Base-by-base conservation (phyloP, 202 grass and related monocot genomes). In the Tripidium arundinaceum region DNA sequence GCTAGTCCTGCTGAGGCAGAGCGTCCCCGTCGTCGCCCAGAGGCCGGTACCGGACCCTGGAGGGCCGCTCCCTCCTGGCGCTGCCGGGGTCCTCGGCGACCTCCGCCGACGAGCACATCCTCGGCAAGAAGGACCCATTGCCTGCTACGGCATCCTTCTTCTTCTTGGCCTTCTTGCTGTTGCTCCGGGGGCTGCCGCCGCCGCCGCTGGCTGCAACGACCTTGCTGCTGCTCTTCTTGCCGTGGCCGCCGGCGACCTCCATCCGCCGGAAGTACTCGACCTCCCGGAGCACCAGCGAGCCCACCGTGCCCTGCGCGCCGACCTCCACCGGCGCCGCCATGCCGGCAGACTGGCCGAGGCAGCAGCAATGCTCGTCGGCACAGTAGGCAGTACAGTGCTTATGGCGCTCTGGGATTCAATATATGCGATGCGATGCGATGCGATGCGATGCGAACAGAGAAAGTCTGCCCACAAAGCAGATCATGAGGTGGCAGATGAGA, bases 51-150 rank as follows among this genome's bases (percentile, higher is more conserved):
- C 74, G 50, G 36, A 78, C 36, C 59, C 54, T 78, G 34, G 79
- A 21, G 0, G 68, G 45, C 80, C 24, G 70, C 60, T 21, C 60
- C n/a, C 40, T 41, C 14, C 36, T 12, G 22, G 75, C 45, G 11
- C 82, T 7, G 37, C 33, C 31, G 63, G 40, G 7, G 49, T 33
- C 28, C 10, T 86, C 83, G 2, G 75, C 43, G 38, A 90, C 76
- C 62, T 79, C 83, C 29, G 81, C 79, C 9, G 62, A 81, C 13
- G 87, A 90, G 79, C 87, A 90, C 68, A 90, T 65, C 52, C 83
- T 83, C 13, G 87, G 79, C 49, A 89, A 37, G 79, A 89, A 89
- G 36, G 47, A 34, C 11, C 68, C 83, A 12, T 12, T 50, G 34
- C 55, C 65, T 5, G 2, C 3, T 46, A 55, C 40, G 1, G 39